Evolutionary conservation across 495 filamentous ascomycete genomes (phyloP).

Genomic region (Podospora fimiseda): DNA sequence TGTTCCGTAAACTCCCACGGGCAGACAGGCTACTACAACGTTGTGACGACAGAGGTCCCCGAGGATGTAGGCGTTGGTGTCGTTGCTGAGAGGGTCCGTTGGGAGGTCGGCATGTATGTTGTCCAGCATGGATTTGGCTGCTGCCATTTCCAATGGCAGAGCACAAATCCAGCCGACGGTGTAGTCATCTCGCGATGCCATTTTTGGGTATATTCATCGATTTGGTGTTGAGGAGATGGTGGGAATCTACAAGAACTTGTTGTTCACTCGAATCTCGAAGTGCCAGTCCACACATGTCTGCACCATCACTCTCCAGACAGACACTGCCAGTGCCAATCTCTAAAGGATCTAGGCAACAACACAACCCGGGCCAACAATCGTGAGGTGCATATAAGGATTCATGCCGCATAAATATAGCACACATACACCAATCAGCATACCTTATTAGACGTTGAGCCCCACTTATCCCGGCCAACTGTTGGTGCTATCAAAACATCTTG

Average conservation of each 20-base stretch:
- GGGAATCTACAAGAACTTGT: neutral
- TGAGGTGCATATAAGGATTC: neutral
- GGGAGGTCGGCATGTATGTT: slow-evolving; percentile 29
- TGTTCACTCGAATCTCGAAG: neutral
- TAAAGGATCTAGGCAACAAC: neutral
- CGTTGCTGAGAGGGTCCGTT: neutral
- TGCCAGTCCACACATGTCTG: neutral
- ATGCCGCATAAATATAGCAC: neutral
- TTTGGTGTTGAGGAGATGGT: neutral
- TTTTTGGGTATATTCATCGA: neutral
- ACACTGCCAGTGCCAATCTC: too few species aligned
- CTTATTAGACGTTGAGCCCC: neutral
- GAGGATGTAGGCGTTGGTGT: slow-evolving; percentile 33
- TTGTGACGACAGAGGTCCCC: slow-evolving; percentile 39
- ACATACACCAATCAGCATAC: neutral
- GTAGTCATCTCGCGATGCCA: slow-evolving; percentile 25
- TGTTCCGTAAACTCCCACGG: slow-evolving; percentile 33
- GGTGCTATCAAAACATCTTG: too few species aligned
- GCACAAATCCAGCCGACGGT: slow-evolving; percentile 48
- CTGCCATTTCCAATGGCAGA: slow-evolving; percentile 37
- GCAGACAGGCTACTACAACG: slow-evolving; percentile 37
- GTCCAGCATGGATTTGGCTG: slow-evolving; percentile 43
- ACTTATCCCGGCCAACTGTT: neutral
- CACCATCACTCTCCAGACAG: neutral
- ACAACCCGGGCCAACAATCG: neutral